Evolutionary conservation across 2,329 filamentous ascomycete species (phyloP).

Genomic region (Xylariomycetidae sp.): DNA sequence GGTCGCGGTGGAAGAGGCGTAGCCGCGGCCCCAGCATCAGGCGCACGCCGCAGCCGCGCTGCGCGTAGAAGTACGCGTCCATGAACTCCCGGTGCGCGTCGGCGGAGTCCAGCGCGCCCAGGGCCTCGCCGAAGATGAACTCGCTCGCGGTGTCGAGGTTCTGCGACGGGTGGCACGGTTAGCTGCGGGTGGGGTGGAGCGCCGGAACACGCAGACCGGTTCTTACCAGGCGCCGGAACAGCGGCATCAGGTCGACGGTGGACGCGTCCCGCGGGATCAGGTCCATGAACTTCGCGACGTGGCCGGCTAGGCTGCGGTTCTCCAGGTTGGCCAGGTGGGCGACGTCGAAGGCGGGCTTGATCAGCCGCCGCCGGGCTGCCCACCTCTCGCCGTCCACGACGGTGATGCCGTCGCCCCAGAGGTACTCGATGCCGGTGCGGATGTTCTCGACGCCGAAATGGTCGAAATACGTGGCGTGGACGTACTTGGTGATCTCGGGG

Average conservation of each 20-base stretch:
- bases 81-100: constrained; percentile 6
- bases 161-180: constrained; percentile 1
- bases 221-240: constrained; percentile 5
- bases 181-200: neutral
- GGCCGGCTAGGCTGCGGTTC: constrained; percentile 6
- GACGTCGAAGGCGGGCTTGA: constrained; percentile 7
- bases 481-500: constrained; percentile 9
- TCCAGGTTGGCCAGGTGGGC: constrained; percentile 6
- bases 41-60: constrained; percentile 5
- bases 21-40: constrained; percentile 6
- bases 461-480: constrained; percentile 9
- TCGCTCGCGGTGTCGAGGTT: constrained; percentile 7
- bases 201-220: too few relatives aligned
- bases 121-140: constrained; percentile 7
- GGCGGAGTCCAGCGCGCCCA: constrained; percentile 3
- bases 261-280: constrained; percentile 7
- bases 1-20: constrained; percentile 5
- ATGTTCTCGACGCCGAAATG: constrained; percentile 10
- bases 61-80: constrained; percentile 7
- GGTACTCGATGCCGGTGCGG: constrained; percentile 7
- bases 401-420: constrained; percentile 8
- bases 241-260: constrained; percentile 6
- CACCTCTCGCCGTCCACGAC: constrained; percentile 8
- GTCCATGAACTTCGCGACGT: constrained; percentile 6
- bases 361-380: constrained; percentile 4